These are phyloP conservation scores for Schizosaccharomyces cryophilus DNA, from an alignment of 805 yeast species.

Conservation along the genomic window DNA sequence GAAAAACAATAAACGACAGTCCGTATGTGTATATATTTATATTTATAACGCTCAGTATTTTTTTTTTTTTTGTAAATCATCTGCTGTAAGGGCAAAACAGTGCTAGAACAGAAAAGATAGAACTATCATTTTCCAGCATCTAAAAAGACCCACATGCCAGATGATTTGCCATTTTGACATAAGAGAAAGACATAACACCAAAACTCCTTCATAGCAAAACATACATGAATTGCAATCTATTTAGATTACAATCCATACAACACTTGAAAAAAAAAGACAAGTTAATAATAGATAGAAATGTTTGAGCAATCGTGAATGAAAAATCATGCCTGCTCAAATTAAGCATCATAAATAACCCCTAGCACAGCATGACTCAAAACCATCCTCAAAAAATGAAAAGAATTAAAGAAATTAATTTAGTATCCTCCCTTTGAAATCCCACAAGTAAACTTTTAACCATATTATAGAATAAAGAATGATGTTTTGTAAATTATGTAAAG, in stretches of 20 bases:
- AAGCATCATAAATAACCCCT: too few relatives aligned
- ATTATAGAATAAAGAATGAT: not conserved
- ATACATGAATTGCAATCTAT: conserved; percentile 19
- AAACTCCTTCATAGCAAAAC: conserved; percentile 5
- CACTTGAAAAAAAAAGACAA: too few relatives aligned
- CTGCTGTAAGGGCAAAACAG: too few relatives aligned
- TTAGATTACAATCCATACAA: conserved; percentile 1
- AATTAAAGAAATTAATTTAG: not conserved
- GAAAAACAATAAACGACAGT: too few relatives aligned
- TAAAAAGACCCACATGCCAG: too few relatives aligned
- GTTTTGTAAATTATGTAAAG: too few relatives aligned
- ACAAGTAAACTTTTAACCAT: not conserved
- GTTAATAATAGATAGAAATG: too few relatives aligned
- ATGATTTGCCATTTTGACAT: conserved; percentile 19
- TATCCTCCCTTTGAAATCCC: not conserved
- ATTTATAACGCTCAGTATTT: conserved; percentile 10
- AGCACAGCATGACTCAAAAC: too few relatives aligned
- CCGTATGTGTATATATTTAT: not conserved
- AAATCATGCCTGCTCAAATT: too few relatives aligned
- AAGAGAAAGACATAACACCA: conserved; percentile 17
- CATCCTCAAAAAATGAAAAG: not conserved
- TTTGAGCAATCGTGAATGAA: too few relatives aligned
- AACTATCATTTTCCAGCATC: too few relatives aligned
- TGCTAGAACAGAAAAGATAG: too few relatives aligned
- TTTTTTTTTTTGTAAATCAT: conserved; percentile 13